Percentiles rank a stretch among this genome's conserved stretches.
Conservation (phyloP, 179 eudicot species). For the Silene coronaria region DNA sequence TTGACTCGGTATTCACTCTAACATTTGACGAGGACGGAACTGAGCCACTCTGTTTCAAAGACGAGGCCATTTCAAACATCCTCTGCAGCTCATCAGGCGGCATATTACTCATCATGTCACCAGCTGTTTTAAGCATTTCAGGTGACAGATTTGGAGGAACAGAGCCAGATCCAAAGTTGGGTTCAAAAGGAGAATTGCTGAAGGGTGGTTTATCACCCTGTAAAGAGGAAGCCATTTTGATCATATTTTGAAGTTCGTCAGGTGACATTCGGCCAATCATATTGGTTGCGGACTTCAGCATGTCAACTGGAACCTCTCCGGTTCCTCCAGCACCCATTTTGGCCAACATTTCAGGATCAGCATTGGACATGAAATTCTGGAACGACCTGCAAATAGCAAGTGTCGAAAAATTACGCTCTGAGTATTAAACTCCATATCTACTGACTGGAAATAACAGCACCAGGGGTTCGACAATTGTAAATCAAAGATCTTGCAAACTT, state of each 20-base stretch:
- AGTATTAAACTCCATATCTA: background rate
- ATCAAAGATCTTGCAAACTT: background rate
- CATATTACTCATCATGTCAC: constrained; percentile 93
- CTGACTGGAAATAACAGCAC: constrained; percentile 12
- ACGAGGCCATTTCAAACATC: constrained; percentile 77
- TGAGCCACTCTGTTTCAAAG: constrained; percentile 50
- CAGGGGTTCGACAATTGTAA: background rate
- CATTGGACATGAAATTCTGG: constrained; percentile 63
- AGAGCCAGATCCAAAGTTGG: constrained; percentile 45
- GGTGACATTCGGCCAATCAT: constrained; percentile 87
- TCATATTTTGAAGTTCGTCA: constrained; percentile 85
- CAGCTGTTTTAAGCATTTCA: constrained; percentile 80
- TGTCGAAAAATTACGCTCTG: constrained; percentile 2
- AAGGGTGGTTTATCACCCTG: constrained; percentile 51
- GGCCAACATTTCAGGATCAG: constrained; percentile 76
- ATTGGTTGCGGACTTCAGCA: constrained; percentile 79
- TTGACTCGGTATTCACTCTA: constrained; percentile 34
- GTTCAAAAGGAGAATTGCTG: constrained; percentile 32
- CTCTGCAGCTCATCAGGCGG: constrained; percentile 69
- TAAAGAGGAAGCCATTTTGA: constrained; percentile 79
- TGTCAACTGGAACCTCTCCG: constrained; percentile 68
- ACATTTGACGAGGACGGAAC: constrained; percentile 35
- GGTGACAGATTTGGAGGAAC: constrained; percentile 64
- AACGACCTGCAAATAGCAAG: constrained; percentile 51
- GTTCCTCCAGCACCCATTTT: constrained; percentile 48